phyloP scores from a whole-genome alignment of 2,329 filamentous ascomycete genomes.

The Aspergillus ruber region DNA sequence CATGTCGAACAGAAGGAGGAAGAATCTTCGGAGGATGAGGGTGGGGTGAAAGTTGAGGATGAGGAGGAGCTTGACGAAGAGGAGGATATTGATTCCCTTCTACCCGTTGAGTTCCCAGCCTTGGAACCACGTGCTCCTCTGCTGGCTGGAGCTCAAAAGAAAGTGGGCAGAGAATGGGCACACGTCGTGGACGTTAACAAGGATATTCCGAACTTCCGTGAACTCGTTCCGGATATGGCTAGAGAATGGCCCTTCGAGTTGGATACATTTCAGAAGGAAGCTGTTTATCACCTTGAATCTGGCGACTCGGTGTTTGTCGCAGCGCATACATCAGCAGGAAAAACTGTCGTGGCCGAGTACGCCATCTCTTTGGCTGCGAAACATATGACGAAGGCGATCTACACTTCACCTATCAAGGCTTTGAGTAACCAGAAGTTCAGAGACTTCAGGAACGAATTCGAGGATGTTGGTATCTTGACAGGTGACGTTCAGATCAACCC shows the following conservation, averaged over 20 bases:
- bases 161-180: conserved; percentile 82
- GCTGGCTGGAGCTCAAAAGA: conserved; percentile 63
- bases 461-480: conserved; percentile 93
- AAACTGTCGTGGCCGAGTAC: conserved; percentile 97
- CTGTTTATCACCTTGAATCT: conserved; percentile 92
- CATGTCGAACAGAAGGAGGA: conserved; percentile 50
- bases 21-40: conserved; percentile 24
- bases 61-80: conserved; percentile 31
- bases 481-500: conserved; percentile 97
- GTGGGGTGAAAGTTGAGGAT: conserved; percentile 18
- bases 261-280: conserved; percentile 97
- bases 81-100: conserved; percentile 70
- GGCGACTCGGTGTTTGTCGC: conserved; percentile 98
- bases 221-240: conserved; percentile 93
- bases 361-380: conserved; percentile 93
- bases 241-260: conserved; percentile 94
- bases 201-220: conserved; percentile 87
- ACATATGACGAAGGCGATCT: conserved; percentile 99
- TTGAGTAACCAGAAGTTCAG: conserved; percentile 98
- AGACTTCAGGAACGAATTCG: conserved; percentile 83
- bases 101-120: conserved; percentile 90
- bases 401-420: conserved; percentile 97
- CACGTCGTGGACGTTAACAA: conserved; percentile 96
- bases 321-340: conserved; percentile 93
- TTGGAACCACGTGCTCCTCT: conserved; percentile 77